Conservation (phyloP, 345 rosid species). For the Nasturtium officinale region DNA sequence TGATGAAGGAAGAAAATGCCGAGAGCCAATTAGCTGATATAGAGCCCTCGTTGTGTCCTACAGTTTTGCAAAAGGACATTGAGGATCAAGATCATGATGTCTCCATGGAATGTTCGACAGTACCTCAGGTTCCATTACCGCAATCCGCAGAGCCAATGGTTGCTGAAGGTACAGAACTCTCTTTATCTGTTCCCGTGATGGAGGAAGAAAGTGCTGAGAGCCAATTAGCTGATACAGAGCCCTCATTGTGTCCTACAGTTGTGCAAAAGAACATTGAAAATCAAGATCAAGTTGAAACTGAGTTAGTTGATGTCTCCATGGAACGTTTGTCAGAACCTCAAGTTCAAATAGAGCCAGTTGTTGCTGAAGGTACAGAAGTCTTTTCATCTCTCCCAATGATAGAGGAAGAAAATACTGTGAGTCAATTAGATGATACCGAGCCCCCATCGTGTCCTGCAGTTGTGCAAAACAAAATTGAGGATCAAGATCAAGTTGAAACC, state of each 20-base stretch:
- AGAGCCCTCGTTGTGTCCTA: neutral
- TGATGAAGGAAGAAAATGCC: neutral
- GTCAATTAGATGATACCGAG: neutral
- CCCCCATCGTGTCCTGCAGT: conserved; percentile 13
- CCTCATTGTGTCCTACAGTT: conserved; percentile 2
- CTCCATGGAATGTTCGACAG: too few relatives aligned
- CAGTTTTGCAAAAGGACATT: too few relatives aligned
- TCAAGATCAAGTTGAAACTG: conserved; percentile 4
- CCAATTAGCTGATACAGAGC: conserved; percentile 3
- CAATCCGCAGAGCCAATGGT: neutral
- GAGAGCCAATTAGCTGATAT: neutral
- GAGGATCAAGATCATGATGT: too few relatives aligned
- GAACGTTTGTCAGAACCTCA: neutral
- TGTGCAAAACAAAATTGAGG: neutral
- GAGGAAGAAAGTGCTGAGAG: neutral
- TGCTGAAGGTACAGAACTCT: neutral
- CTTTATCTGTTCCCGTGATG: neutral
- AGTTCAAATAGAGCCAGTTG: neutral
- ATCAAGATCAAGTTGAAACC: conserved; percentile 4
- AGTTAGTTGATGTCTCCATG: neutral
- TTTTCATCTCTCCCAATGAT: neutral
- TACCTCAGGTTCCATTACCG: too few relatives aligned
- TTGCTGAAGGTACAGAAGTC: neutral
- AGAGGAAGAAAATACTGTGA: neutral
- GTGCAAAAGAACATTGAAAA: conserved; percentile 6